These are phyloP conservation scores for Trichocomaceae sp. DNA, from an alignment of 2,329 filamentous ascomycete species.

Conservation along the genomic window DNA sequence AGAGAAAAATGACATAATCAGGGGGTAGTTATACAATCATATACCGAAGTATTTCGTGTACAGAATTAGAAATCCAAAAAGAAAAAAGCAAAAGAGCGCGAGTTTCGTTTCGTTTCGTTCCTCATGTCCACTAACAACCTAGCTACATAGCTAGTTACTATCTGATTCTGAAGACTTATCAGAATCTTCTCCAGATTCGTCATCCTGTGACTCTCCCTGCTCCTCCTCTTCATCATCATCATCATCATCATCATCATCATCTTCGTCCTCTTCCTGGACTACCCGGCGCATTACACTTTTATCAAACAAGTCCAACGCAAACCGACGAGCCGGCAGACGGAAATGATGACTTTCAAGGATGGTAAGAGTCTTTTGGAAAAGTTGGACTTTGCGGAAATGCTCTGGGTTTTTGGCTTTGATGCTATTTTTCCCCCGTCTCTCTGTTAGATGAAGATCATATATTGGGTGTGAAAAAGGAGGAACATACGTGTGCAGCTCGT, in stretches of 20 bases:
- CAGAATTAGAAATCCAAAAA: no score
- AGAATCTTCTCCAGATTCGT: conserved; percentile 20
- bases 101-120: no score
- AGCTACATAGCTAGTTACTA: neutral
- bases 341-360: conserved; percentile 87
- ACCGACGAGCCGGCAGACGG: conserved; percentile 74
- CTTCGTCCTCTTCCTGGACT: conserved; percentile 65
- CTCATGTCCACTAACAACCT: neutral
- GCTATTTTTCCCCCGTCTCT: conserved; percentile 42
- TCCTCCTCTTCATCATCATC: neutral
- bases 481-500: conserved; percentile 61
- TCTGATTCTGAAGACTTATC: neutral
- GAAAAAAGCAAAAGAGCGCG: no score
- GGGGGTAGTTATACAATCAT: no score
- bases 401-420: conserved; percentile 68
- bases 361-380: conserved; percentile 80
- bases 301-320: conserved; percentile 91
- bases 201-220: conserved; percentile 32
- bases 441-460: neutral
- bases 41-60: no score
- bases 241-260: conserved; percentile 47
- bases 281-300: conserved; percentile 78
- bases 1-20: no score
- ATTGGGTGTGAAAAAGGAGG: neutral
- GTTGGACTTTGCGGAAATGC: conserved; percentile 65